Evolutionary conservation across 2,329 filamentous ascomycete genomes (phyloP).

Genomic region (Reticulascus tulasneorum): DNA sequence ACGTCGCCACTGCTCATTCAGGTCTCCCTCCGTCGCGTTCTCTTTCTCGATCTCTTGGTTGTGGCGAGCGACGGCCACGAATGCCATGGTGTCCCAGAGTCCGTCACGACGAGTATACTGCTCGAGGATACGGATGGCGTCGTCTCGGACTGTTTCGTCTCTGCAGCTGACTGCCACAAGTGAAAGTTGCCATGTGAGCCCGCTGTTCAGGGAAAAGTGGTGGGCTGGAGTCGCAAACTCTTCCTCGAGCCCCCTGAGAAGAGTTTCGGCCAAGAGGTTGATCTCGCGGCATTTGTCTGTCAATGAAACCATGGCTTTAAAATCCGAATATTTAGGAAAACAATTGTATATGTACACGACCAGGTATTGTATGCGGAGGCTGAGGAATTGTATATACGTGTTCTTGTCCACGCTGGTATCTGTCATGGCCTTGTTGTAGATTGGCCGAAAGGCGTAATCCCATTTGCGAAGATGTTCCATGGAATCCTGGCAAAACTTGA

Average conservation of each 20-base stretch:
- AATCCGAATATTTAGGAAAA: constrained; percentile 32
- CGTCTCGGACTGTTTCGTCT: constrained; percentile 31
- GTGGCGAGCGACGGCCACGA: constrained; percentile 33
- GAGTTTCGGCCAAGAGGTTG: constrained; percentile 29
- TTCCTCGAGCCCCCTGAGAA: constrained; percentile 24
- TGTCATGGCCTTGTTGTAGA: constrained; percentile 26
- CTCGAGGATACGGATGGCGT: constrained; percentile 35
- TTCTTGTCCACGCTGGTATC: constrained; percentile 20
- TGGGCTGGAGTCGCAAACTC: constrained; percentile 17
- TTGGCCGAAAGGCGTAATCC: constrained; percentile 32
- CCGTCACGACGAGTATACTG: constrained; percentile 39
- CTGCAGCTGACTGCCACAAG: constrained; percentile 37
- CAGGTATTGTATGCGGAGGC: constrained; percentile 38
- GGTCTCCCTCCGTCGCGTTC: constrained; percentile 25
- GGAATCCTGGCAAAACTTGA: constrained; percentile 7
- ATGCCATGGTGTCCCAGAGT: constrained; percentile 37
- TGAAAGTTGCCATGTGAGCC: constrained; percentile 41
- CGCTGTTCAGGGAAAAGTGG: constrained; percentile 41
- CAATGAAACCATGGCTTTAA: constrained; percentile 29
- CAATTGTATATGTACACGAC: constrained; percentile 34
- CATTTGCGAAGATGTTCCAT: constrained; percentile 28
- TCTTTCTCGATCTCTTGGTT: constrained; percentile 31
- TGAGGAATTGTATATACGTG: constrained; percentile 23
- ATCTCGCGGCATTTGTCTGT: constrained; percentile 40
- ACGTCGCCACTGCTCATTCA: constrained; percentile 34